Evolutionary conservation across 2,329 filamentous ascomycete genomes (phyloP), one percentile per base, ranked within the genome.

Genomic region (Knufia petricola): DNA sequence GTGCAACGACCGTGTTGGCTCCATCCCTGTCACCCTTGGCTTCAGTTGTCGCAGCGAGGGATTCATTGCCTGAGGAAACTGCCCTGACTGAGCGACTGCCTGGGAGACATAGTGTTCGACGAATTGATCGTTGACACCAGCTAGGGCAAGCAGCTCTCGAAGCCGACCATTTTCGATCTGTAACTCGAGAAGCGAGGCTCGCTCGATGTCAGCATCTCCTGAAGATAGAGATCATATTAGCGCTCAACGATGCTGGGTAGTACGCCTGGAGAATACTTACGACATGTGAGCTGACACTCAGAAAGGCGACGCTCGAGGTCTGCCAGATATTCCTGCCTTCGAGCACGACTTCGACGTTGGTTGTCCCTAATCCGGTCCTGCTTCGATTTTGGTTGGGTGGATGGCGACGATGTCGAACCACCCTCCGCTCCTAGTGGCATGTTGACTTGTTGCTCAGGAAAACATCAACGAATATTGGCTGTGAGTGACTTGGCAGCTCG

Each of bases 361-460:
- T 60, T 60, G 45, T 58, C 55, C 38, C 58, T 52, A 19, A 59
- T 51, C 3, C 58, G 51, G 37, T 57, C 55, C 43, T 57, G 55
- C 41, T 55, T 57, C 15, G 55, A 50, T 32, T 49, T 54, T 19
- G 43, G 13, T 23, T 36, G 43, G 4, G 3, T 9, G 21, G 43
- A 3, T 15, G 43, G 24, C n/a, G 43, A 12, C 12, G 17, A 12
- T 21, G 10, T 39, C 17, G 37, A n/a, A n/a, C n/a, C n/a, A n/a
- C n/a, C n/a, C n/a, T n/a, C n/a, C n/a, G n/a, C n/a, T n/a, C n/a
- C n/a, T n/a, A n/a, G 37, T 4, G 15, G 21, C 21, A 19, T 21
- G 17, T 13, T 21, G 17, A 21, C 9, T 39, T 39, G 37, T 21
- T 39, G 9, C 4, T 12, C 12, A 6, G 37, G 37, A 28, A 13